Evolutionary conservation across 176 grass and related monocot genomes (phyloP), one percentile per base, ranked within the genome.

Genomic region (Tillandsia leiboldiana): DNA sequence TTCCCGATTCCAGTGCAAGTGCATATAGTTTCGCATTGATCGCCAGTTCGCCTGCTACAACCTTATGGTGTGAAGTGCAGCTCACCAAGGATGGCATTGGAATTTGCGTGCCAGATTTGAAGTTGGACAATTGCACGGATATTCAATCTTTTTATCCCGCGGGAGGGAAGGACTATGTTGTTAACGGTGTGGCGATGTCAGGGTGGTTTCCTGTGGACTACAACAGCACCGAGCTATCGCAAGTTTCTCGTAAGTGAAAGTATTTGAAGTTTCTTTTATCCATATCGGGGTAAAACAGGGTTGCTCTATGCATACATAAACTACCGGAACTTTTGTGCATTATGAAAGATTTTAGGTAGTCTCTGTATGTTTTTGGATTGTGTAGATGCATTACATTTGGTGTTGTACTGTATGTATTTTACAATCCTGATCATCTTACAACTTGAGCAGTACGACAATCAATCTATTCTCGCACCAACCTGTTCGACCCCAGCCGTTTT

Each of bases 171-270:
- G 81, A 67, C 51, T 96, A 96, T 59, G 11, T 64, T 59, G 82
- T 96, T 4, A 91, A 96, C 71, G 91, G 82, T 2, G 82, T 76
- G 54, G 57, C 79, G 2, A 75, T 57, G 2, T 52, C 61, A 0
- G 91, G 91, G 12, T 96, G 85, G 85, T 96, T 96, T 73, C 73
- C 87, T 2, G 83, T 96, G 26, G 87, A 96, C 73, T 96, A 85
- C 80, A 85, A 80, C 12, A 63, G 48, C 33, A 76, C 87, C 1
- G 73, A 96, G 51, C 83, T 90, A 3, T 12, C 1, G 3, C 67
- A 81, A 78, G 79, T 91, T 10, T 27, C 73, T 29, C 69, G 81
- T 90, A 87, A 84, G 87, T 87, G 65, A 53, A 10, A 51, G 52
- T 27, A 33, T 27, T 27, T 66, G 23, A 0, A 33, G 14, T 66